Evolutionary conservation across 768 basidiomycete genomes (phyloP).

Genomic region (Heimioporus sp.): DNA sequence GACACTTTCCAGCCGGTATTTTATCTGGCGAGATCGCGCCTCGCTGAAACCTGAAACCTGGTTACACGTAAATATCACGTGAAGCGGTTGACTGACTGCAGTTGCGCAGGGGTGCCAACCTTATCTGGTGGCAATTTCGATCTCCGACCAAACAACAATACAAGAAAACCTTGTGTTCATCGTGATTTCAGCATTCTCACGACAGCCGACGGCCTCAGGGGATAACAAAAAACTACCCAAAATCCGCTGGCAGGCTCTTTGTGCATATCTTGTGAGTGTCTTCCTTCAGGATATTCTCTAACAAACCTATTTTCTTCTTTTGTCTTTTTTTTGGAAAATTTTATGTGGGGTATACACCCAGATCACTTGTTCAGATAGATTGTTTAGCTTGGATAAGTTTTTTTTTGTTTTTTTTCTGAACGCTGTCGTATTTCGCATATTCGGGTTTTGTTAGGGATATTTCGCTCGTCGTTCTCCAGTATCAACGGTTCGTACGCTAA

Average conservation of each 20-base stretch:
- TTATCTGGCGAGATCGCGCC: no score
- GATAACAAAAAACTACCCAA: slow-evolving; percentile 33
- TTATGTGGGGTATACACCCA: slow-evolving; percentile 7
- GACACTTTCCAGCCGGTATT: no score
- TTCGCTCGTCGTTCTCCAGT: slow-evolving; percentile 18
- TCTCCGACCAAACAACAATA: slow-evolving; percentile 30
- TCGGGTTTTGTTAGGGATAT: slow-evolving; percentile 32
- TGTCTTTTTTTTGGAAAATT: slow-evolving; percentile 16
- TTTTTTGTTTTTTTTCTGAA: slow-evolving; percentile 27
- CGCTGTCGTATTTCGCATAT: slow-evolving; percentile 32
- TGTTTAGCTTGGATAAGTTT: slow-evolving; percentile 35
- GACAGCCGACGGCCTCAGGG: slow-evolving; percentile 36
- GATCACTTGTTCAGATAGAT: slow-evolving; percentile 27
- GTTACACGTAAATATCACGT: no score
- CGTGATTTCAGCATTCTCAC: slow-evolving; percentile 34
- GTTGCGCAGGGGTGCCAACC: no score
- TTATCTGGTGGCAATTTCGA: slow-evolving; percentile 16
- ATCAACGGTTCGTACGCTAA: slow-evolving; percentile 20
- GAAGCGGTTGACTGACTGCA: no score
- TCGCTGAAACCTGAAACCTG: no score
- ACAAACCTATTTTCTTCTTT: not conserved
- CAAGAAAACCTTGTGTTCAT: slow-evolving; percentile 24
- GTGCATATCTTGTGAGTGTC: slow-evolving; percentile 25
- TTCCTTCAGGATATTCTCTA: slow-evolving; percentile 10
- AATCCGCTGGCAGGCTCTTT: slow-evolving; percentile 16